These are phyloP conservation scores for Backusella macrospora DNA, from an alignment of 192 early-diverging fungal genomes.

Conservation along the genomic window DNA sequence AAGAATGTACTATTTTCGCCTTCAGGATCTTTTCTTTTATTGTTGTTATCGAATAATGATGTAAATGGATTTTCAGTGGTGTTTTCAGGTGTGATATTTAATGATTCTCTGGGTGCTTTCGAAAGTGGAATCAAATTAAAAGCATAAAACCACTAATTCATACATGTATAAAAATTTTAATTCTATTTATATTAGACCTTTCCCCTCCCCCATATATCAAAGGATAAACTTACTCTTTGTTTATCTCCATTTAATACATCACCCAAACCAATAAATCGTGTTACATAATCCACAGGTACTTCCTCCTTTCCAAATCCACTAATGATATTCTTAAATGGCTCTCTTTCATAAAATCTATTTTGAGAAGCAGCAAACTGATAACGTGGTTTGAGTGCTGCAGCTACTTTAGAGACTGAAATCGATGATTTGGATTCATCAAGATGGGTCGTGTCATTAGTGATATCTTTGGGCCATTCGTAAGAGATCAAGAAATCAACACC, in stretches of 20 bases:
- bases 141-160: conserved; percentile 85
- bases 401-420: conserved; percentile 48
- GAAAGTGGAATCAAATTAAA: conserved; percentile 79
- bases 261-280: conserved; percentile 84
- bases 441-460: conserved; percentile 35
- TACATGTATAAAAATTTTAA: not conserved
- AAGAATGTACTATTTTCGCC: conserved; percentile 46
- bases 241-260: conserved; percentile 7
- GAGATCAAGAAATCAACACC: conserved; percentile 83
- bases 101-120: conserved; percentile 28
- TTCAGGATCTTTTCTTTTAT: conserved; percentile 24
- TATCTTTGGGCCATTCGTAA: conserved; percentile 76
- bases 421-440: not conserved
- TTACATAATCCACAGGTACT: conserved; percentile 56
- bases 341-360: conserved; percentile 79
- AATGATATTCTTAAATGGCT: conserved; percentile 72
- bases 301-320: conserved; percentile 34
- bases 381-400: conserved; percentile 66
- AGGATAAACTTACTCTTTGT: not conserved
- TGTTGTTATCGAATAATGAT: conserved; percentile 27
- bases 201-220: not conserved
- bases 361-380: conserved; percentile 86
- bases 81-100: conserved; percentile 47
- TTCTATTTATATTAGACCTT: not conserved
- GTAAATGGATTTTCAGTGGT: conserved; percentile 59